phyloP scores from a whole-genome alignment of 495 filamentous ascomycete species.

The Penicillium bialowiezense region DNA sequence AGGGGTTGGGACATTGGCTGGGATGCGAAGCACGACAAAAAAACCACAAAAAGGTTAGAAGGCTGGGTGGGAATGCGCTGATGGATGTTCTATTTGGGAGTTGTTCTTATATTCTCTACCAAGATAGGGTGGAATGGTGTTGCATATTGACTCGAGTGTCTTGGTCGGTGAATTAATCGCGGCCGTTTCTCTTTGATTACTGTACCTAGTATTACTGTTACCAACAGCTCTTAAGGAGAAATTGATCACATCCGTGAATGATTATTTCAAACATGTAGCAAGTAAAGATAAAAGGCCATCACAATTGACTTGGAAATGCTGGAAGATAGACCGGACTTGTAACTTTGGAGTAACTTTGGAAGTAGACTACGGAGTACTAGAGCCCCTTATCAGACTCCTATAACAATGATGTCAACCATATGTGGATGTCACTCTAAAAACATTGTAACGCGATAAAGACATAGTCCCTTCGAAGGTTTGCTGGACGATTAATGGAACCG shows the following conservation, averaged over 20 bases:
- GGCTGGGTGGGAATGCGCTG: slow-evolving; percentile 15
- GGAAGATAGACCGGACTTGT: too few species aligned
- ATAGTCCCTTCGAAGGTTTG: too few species aligned
- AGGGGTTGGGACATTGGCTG: slow-evolving; percentile 13
- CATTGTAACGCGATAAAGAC: too few species aligned
- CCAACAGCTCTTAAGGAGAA: slow-evolving; percentile 20
- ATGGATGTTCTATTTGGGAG: slow-evolving; percentile 8
- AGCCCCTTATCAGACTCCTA: too few species aligned
- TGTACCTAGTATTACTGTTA: slow-evolving; percentile 22
- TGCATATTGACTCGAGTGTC: not conserved
- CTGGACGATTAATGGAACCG: too few species aligned
- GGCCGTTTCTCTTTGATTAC: slow-evolving; percentile 24
- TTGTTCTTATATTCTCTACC: slow-evolving; percentile 18
- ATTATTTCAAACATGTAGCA: too few species aligned
- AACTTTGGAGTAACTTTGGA: too few species aligned
- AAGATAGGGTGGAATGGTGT: slow-evolving; percentile 8
- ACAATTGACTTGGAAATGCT: too few species aligned
- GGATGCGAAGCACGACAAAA: slow-evolving; percentile 18
- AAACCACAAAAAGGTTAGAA: slow-evolving; percentile 33
- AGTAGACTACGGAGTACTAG: too few species aligned
- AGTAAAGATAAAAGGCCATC: too few species aligned
- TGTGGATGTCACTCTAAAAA: too few species aligned
- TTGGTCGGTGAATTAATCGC: slow-evolving; percentile 7
- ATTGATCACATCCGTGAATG: slow-evolving; percentile 24
- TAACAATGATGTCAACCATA: too few species aligned